Conservation (phyloP, 148 eudicot genomes). For the Rhododendron williamsianum region DNA sequence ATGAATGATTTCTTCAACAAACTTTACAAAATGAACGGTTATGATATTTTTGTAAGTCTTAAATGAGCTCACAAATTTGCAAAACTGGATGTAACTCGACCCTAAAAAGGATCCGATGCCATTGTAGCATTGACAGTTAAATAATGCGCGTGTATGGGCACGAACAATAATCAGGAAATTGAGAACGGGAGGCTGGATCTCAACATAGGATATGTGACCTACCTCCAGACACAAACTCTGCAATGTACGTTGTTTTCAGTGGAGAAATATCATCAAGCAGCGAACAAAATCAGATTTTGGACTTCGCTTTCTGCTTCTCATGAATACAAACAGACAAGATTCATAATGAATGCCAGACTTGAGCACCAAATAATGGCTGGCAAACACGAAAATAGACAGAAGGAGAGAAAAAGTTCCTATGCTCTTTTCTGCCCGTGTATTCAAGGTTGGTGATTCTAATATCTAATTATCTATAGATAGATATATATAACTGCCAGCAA, state of each 20-base stretch:
- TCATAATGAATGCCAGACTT: background rate
- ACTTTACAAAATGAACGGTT: background rate
- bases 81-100: background rate
- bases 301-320: background rate
- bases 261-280: background rate
- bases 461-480: background rate
- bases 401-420: background rate
- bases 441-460: background rate
- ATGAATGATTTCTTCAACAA: background rate
- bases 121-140: background rate
- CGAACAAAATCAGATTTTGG: background rate
- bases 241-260: background rate
- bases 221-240: background rate
- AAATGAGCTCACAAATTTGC: background rate
- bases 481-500: background rate
- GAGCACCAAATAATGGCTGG: slow-evolving; percentile 1
- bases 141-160: background rate
- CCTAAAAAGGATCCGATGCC: background rate
- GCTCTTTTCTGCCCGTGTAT: background rate
- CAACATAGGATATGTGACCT: background rate
- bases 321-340: background rate
- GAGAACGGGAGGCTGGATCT: background rate
- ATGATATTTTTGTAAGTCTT: background rate
- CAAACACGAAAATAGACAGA: background rate
- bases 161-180: background rate